A percentile compares a stretch with the other conserved stretches of the same genome.
Evolutionary conservation across 768 basidiomycete genomes (phyloP).

Genomic region (Pleurotus pulmonarius): DNA sequence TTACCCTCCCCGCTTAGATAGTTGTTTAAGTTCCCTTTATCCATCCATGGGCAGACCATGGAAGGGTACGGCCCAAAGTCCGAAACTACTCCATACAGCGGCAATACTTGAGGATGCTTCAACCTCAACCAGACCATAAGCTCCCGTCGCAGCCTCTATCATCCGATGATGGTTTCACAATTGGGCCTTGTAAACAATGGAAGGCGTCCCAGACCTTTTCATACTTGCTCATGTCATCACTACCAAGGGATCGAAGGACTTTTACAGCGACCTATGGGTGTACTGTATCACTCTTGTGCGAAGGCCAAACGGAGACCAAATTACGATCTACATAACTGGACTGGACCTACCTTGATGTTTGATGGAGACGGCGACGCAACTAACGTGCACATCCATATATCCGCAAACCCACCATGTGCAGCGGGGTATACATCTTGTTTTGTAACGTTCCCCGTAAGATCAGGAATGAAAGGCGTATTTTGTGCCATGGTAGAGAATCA

Average conservation of each 20-base stretch:
- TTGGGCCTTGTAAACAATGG: too few species aligned
- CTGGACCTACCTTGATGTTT: too few species aligned
- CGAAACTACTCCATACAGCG: background rate
- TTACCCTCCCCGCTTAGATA: background rate
- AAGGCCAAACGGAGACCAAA: too few species aligned
- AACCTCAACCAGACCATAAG: background rate
- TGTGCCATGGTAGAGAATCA: too few species aligned
- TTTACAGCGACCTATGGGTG: background rate
- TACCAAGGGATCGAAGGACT: background rate
- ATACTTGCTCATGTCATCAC: background rate
- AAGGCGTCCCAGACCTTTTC: background rate
- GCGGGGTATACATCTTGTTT: background rate
- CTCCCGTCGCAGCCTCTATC: background rate
- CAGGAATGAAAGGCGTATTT: background rate
- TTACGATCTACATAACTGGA: too few species aligned
- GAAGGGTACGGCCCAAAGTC: slow-evolving; percentile 5
- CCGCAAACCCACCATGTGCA: slow-evolving; percentile 5
- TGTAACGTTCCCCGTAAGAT: slow-evolving; percentile 2
- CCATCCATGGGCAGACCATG: slow-evolving; percentile 9
- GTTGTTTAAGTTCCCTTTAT: background rate
- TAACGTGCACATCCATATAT: slow-evolving; percentile 3
- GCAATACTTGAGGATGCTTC: background rate
- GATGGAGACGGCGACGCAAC: too few species aligned
- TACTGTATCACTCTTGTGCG: too few species aligned
- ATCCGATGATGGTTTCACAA: background rate